Evolutionary conservation across 768 basidiomycete species (phyloP).

Genomic region (Lenzites betulinus): DNA sequence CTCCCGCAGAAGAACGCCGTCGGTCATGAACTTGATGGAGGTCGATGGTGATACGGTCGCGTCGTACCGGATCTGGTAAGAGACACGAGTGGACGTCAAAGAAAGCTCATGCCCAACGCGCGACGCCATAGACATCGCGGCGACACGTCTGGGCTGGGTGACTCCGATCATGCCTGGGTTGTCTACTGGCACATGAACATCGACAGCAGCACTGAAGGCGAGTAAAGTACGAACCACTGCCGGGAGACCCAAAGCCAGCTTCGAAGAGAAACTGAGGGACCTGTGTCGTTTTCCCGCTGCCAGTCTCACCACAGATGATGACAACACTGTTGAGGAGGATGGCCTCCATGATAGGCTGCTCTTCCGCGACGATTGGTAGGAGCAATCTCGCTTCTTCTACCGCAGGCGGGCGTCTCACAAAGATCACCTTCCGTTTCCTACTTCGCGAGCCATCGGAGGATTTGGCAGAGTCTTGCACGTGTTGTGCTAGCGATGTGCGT

Average conservation of each 20-base stretch:
- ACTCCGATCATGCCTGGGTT: constrained; percentile 98
- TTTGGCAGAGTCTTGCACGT: constrained; percentile 35
- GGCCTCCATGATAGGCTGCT: constrained; percentile 92
- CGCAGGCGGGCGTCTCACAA: constrained; percentile 64
- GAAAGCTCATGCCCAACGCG: constrained; percentile 95
- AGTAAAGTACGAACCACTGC: constrained; percentile 59
- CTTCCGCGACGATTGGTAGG: constrained; percentile 89
- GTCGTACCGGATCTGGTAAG: constrained; percentile 98
- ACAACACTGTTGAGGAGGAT: constrained; percentile 85
- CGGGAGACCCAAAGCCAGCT: constrained; percentile 86
- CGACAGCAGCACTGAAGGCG: neutral
- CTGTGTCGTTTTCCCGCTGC: constrained; percentile 98
- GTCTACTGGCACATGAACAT: constrained; percentile 48
- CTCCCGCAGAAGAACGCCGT: constrained; percentile 94
- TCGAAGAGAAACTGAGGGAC: constrained; percentile 98
- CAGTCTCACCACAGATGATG: constrained; percentile 92
- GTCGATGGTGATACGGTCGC: constrained; percentile 89
- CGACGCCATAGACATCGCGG: constrained; percentile 93
- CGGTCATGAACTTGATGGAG: constrained; percentile 99
- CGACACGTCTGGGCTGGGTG: constrained; percentile 96
- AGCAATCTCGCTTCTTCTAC: constrained; percentile 77
- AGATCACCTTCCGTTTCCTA: constrained; percentile 42
- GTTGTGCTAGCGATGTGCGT: constrained; percentile 60
- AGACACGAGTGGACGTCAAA: constrained; percentile 76
- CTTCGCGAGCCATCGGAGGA: neutral